A percentile compares a stretch with the other conserved stretches of the same genome.
Evolutionary conservation across 2,329 filamentous ascomycete species (phyloP).

Genomic region (Bisporella sp.): DNA sequence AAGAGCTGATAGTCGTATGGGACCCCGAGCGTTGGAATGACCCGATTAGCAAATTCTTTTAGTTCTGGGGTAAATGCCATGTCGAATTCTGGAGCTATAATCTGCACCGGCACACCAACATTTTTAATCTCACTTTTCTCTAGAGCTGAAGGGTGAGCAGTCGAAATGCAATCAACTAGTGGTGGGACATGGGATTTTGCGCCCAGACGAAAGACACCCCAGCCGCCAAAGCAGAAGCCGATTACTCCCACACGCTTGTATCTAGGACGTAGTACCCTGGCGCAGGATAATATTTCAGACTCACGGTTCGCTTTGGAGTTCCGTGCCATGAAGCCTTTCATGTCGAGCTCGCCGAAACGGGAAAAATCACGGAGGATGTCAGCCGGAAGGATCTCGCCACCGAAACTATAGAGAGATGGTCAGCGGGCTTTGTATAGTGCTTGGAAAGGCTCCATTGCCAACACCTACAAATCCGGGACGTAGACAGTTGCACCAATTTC

Average conservation of each 20-base stretch:
- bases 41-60: conserved; percentile 4
- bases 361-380: neutral
- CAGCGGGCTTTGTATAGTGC: neutral
- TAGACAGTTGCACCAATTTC: neutral
- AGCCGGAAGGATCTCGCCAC: neutral
- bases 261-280: neutral
- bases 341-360: neutral
- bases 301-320: neutral
- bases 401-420: neutral
- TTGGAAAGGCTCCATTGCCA: neutral
- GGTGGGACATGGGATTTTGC: neutral
- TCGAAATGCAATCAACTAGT: neutral
- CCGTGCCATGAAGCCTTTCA: neutral
- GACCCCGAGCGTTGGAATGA: conserved; percentile 3
- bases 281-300: neutral
- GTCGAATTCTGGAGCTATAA: conserved; percentile 8
- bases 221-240: neutral
- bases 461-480: neutral
- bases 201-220: neutral
- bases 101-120: conserved; percentile 5
- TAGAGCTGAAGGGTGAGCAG: neutral
- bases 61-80: conserved; percentile 3
- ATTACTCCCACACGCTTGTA: neutral
- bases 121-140: conserved; percentile 17
- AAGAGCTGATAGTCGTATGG: conserved; percentile 5